Conservation (phyloP, 176 grass and related monocot genomes). For the Echinochloa phyllopogon region DNA sequence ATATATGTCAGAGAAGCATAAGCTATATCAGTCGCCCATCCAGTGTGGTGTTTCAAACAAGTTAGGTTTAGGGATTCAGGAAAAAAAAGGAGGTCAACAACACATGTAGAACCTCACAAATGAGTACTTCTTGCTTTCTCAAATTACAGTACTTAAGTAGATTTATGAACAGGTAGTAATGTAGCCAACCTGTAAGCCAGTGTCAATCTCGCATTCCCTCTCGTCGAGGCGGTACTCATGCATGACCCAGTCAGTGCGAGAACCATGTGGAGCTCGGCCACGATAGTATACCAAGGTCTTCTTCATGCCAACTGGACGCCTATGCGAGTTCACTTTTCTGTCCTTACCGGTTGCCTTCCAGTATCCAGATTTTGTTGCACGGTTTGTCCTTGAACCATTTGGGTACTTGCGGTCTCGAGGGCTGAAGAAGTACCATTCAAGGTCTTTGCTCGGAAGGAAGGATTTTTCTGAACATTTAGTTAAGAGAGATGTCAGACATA, state of each 20-base stretch:
- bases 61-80: neutral
- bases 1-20: slow-evolving; percentile 13
- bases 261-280: slow-evolving; percentile 91
- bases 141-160: neutral
- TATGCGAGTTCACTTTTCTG: slow-evolving; percentile 81
- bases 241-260: slow-evolving; percentile 97
- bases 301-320: slow-evolving; percentile 80
- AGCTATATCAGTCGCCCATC: neutral
- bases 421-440: slow-evolving; percentile 99
- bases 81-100: neutral
- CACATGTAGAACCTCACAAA: neutral
- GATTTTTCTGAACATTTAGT: slow-evolving; percentile 78
- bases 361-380: slow-evolving; percentile 91
- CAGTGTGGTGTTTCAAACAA: slow-evolving; percentile 2
- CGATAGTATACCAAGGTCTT: slow-evolving; percentile 98
- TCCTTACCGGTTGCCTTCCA: slow-evolving; percentile 99
- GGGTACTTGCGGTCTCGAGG: slow-evolving; percentile 99
- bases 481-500: slow-evolving; percentile 25
- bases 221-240: slow-evolving; percentile 98
- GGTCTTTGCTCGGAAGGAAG: slow-evolving; percentile 96
- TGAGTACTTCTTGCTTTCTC: neutral
- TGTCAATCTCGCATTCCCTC: slow-evolving; percentile 80
- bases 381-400: slow-evolving; percentile 96
- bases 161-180: neutral
- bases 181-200: slow-evolving; percentile 75